These are phyloP conservation scores for Pyricularia sp. DNA, from an alignment of 2,329 filamentous ascomycete species.

Conservation along the genomic window DNA sequence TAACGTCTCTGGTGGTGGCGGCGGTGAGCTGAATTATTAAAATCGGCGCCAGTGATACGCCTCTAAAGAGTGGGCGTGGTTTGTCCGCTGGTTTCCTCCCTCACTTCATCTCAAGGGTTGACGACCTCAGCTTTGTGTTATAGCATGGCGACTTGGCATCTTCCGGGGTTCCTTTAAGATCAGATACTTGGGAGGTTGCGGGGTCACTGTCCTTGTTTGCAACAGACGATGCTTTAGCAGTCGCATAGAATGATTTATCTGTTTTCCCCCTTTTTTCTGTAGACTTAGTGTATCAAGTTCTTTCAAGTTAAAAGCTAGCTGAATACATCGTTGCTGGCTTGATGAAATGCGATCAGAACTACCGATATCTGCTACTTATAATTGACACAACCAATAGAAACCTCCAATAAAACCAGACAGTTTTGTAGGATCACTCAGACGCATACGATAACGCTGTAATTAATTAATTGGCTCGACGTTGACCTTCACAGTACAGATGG, in stretches of 20 bases:
- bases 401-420: too few relatives aligned
- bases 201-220: background rate
- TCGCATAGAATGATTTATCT: background rate
- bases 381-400: too few relatives aligned
- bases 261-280: too few relatives aligned
- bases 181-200: background rate
- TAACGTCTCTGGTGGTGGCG: conserved; percentile 64
- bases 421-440: too few relatives aligned
- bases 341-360: too few relatives aligned
- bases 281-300: background rate
- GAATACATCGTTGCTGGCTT: background rate
- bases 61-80: background rate
- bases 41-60: too few relatives aligned
- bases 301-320: background rate
- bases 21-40: conserved; percentile 86
- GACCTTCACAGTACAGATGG: too few relatives aligned
- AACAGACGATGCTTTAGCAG: background rate
- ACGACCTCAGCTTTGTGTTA: background rate
- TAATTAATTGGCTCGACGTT: too few relatives aligned
- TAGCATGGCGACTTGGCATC: background rate
- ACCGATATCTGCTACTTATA: too few relatives aligned
- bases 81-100: background rate
- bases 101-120: background rate
- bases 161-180: background rate
- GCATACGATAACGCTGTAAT: too few relatives aligned